Conservation (phyloP, 306 rosid species). For the Quercus suber region DNA sequence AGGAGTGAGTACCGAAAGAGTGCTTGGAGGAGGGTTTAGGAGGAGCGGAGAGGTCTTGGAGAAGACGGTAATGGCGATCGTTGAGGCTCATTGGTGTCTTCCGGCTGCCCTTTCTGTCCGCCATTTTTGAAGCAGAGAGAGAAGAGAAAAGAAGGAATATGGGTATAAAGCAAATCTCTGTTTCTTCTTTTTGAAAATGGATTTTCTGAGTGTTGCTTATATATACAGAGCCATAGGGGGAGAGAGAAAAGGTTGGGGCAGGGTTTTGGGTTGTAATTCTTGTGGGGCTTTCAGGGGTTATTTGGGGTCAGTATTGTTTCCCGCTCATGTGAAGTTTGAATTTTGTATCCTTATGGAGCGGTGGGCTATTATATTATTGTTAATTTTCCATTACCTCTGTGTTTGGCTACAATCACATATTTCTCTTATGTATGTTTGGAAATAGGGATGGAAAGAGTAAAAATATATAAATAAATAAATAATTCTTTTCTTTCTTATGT, state of each 20-base stretch:
- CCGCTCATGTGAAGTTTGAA: slow-evolving; percentile 31
- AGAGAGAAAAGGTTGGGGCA: not conserved
- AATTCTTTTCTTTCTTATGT: too few relatives aligned
- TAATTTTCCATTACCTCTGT: too few relatives aligned
- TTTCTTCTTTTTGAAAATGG: not conserved
- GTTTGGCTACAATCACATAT: too few relatives aligned
- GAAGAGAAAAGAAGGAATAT: too few relatives aligned
- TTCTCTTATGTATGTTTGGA: too few relatives aligned
- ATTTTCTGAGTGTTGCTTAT: not conserved
- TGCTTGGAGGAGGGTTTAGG: slow-evolving; percentile 40
- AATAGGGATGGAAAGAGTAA: too few relatives aligned
- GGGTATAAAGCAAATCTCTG: too few relatives aligned
- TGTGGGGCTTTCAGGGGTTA: not conserved
- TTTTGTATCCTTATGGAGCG: not conserved
- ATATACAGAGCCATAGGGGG: too few relatives aligned
- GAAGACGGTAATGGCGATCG: slow-evolving; percentile 81
- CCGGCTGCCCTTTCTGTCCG: slow-evolving; percentile 28
- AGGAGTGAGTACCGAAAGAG: slow-evolving; percentile 7
- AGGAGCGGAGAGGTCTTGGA: slow-evolving; percentile 74
- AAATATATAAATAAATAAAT: too few relatives aligned
- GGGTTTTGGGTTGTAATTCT: not conserved
- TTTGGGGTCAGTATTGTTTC: not conserved
- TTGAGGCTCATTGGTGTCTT: slow-evolving; percentile 69
- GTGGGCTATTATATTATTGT: too few relatives aligned
- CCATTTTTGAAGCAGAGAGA: slow-evolving; percentile 36